phyloP scores from a whole-genome alignment of 495 filamentous ascomycete species.

The Neurospora sp. region DNA sequence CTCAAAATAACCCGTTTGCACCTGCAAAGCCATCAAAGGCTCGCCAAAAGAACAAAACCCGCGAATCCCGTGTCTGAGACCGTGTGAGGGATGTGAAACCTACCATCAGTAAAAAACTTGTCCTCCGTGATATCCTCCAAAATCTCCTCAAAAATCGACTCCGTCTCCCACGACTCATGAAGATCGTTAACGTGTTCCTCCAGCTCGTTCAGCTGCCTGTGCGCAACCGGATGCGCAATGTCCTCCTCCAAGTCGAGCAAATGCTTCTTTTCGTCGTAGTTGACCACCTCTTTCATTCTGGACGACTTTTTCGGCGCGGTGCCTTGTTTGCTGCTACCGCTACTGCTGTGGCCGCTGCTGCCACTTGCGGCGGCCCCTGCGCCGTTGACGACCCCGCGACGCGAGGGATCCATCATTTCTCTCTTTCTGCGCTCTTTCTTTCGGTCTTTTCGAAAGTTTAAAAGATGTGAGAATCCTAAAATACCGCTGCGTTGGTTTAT shows the following conservation, averaged over 20 bases:
- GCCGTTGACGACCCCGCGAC: slow-evolving; percentile 1
- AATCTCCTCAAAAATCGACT: slow-evolving; percentile 59
- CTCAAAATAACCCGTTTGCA: background rate
- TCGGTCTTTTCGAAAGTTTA: background rate
- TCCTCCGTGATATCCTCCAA: slow-evolving; percentile 55
- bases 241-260: slow-evolving; percentile 46
- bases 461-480: background rate
- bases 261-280: slow-evolving; percentile 78
- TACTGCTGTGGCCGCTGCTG: background rate
- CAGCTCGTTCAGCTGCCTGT: slow-evolving; percentile 30
- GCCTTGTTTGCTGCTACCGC: background rate
- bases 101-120: slow-evolving; percentile 47
- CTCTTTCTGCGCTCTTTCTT: background rate
- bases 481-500: background rate
- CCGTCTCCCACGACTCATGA: slow-evolving; percentile 51
- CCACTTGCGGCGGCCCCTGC: background rate
- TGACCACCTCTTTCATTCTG: slow-evolving; percentile 81
- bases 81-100: slow-evolving; percentile 5
- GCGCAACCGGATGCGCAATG: slow-evolving; percentile 21
- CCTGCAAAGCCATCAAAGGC: background rate
- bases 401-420: slow-evolving; percentile 9
- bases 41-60: background rate
- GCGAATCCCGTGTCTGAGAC: background rate
- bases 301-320: slow-evolving; percentile 54
- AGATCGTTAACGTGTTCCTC: slow-evolving; percentile 54